These are phyloP conservation scores for Penicillium verrucosum DNA, from an alignment of 2,329 filamentous ascomycete genomes.

Conservation along the genomic window DNA sequence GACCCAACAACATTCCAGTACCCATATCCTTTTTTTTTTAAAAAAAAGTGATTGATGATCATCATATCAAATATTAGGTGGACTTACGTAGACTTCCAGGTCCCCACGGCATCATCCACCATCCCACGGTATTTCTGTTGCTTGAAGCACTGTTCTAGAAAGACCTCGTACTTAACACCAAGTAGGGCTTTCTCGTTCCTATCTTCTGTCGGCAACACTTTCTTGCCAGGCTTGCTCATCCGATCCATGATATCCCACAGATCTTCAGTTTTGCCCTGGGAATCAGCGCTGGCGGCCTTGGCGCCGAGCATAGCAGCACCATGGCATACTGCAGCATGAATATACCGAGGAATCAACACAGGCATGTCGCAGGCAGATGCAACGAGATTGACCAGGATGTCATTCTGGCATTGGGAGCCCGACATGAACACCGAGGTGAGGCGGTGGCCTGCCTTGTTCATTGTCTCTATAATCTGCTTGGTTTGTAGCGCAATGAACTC, in stretches of 20 bases:
- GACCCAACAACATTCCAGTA: not conserved
- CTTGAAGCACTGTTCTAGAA: constrained; percentile 83
- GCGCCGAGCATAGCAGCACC: constrained; percentile 98
- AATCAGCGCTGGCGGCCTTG: constrained; percentile 85
- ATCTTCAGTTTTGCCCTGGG: constrained; percentile 74
- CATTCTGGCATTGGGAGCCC: constrained; percentile 94
- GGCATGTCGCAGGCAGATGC: constrained; percentile 89
- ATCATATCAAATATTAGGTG: constrained; percentile 1
- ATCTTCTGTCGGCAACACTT: constrained; percentile 72
- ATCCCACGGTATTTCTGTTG: constrained; percentile 78
- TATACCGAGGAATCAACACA: constrained; percentile 87
- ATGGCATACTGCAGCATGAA: constrained; percentile 92
- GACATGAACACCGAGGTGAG: constrained; percentile 98
- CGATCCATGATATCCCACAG: constrained; percentile 97
- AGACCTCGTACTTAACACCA: constrained; percentile 89
- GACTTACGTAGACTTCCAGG: constrained; percentile 37
- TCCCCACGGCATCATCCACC: constrained; percentile 62
- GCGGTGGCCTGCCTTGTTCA: constrained; percentile 85
- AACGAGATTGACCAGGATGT: constrained; percentile 84
- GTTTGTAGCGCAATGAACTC: constrained; percentile 97
- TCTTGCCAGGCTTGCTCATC: constrained; percentile 89
- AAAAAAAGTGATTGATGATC: not conserved
- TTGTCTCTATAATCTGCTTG: constrained; percentile 85
- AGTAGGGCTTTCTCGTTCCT: constrained; percentile 73
- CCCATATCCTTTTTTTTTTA: no score